Evolutionary conservation across 306 rosid species (phyloP), one percentile per base, ranked within the genome.

Genomic region (Trifolium subterraneum): DNA sequence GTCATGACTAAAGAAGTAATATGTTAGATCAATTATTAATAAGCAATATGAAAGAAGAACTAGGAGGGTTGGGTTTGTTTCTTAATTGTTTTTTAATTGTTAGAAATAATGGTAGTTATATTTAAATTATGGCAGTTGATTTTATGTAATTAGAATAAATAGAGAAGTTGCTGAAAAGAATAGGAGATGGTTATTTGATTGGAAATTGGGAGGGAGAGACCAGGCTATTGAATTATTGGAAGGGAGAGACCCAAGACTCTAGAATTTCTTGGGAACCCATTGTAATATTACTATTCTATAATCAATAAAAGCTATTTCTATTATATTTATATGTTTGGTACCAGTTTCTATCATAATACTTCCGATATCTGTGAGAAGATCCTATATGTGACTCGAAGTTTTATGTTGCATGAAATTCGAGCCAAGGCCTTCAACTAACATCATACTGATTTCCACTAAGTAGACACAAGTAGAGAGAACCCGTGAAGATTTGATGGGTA

Each of bases 321-420:
- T 36, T 36, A 36, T 36, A 36, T 8, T 36, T 7, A 1, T 36
- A 36, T 36, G 10, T 36, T 36, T 36, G 41, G 41, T 35, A 35
- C 39, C 9, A 35, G 39, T 35, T 35, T 36, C 41, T 36, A 36
- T 36, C 41, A 36, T 0, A 36, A 36, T 36, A 29, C 19, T 27
- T 27, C 65, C 36, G 29, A 59, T 59, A 27, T 59, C 11, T 59
- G 39, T 27, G 20, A 27, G 11, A 25, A 27, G 65, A 61, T 31
- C 20, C 42, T 60, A 60, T 60, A 14, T 2, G 48, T 15, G 33
- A 67, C 16, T 64, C 45, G 5, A 66, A 52, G 31, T 16, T 39
- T 55, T 54, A 66, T 33, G 15, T 66, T 55, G 64, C 45, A 55
- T 58, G 63, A 65, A 44, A 69, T 36, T 63, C 59, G 41, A 58